Percentiles rank a stretch among this genome's conserved stretches.
Conservation (phyloP, 1,284 basidiomycete species). For the Porphyrellus sp. region DNA sequence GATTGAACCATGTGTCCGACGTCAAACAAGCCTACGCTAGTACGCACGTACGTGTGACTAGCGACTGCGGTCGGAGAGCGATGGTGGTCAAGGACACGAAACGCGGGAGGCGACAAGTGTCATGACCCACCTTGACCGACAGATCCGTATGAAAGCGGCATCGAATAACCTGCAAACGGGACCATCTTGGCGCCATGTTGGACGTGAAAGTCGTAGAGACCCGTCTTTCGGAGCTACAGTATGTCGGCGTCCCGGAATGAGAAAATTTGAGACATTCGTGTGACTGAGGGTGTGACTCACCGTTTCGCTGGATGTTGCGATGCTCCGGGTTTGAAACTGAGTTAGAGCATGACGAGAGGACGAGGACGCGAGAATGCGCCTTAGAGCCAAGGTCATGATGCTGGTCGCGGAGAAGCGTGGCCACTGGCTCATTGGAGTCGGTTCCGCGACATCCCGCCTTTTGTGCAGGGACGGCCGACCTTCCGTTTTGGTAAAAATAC, state of each 20-base stretch:
- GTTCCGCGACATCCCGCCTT: conserved; percentile 6
- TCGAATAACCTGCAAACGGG: conserved; percentile 91
- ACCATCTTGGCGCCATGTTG: conserved; percentile 91
- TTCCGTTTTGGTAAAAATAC: background rate
- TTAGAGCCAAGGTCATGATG: conserved; percentile 15
- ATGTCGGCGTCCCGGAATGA: background rate
- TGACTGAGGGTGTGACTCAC: conserved; percentile 7
- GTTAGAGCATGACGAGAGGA: background rate
- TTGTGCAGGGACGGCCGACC: conserved; percentile 6
- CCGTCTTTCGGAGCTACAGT: conserved; percentile 54
- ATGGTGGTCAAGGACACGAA: conserved; percentile 13
- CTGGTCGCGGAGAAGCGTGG: conserved; percentile 5
- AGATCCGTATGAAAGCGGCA: conserved; percentile 87
- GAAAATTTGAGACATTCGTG: background rate
- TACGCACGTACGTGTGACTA: conserved; percentile 90
- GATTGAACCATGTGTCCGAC: conserved; percentile 98
- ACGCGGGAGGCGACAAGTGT: conserved; percentile 3
- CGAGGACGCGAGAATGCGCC: background rate
- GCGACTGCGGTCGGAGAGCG: conserved; percentile 53
- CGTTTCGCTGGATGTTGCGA: conserved; percentile 24
- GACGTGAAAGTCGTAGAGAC: conserved; percentile 90
- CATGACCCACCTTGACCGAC: conserved; percentile 71
- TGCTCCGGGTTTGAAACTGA: conserved; percentile 4
- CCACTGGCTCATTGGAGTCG: background rate
- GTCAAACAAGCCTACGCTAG: conserved; percentile 87